Base-by-base conservation (phyloP, 2,329 filamentous ascomycete species). In the Calonectria leucothoes region DNA sequence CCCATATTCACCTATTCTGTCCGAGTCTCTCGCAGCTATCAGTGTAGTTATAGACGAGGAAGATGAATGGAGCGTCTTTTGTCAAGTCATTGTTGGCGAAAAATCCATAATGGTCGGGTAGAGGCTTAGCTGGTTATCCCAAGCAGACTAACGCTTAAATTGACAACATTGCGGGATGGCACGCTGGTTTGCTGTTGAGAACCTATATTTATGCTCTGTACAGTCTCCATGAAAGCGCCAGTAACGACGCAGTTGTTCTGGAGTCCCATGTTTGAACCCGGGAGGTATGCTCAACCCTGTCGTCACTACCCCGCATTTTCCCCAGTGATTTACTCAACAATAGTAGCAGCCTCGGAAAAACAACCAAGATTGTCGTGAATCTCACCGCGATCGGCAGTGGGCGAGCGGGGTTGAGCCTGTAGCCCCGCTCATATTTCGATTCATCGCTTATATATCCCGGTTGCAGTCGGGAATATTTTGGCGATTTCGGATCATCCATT, bases 61-160 rank as follows among this genome's bases (percentile, higher is more conserved):
- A 63, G 0, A 63, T 45, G 8, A 63, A 45, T 17, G 37, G 59
- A 3, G 45, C 5, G 2, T 25, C 25, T n/a, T 37, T 63, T 1
- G 12, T 1, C 2, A 17, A 42, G 3, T n/a, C 7, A 31, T 4
- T n/a, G 5, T 63, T 31, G 45, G 59, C 12, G 31, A 61, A 25
- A 8, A 11, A 8, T 17, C 0, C 2, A 17, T 2, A 6, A 10
- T 23, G n/a, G 1, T 8, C 6, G 35, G n/a, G n/a, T 6, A 1
- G 6, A 39, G n/a, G 4, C 57, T 63, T 63, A 63, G 35, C 23
- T 23, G n/a, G 42, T 63, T 42, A 23, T 17, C 14, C 23, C 23
- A 63, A 63, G 57, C 25, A 63, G 17, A 6, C 14, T 8, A 17
- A 20, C 23, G 35, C 57, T 39, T 3, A 42, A 1, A 12, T 20